Conservation (phyloP, 345 rosid genomes). For the Alliaria petiolata region DNA sequence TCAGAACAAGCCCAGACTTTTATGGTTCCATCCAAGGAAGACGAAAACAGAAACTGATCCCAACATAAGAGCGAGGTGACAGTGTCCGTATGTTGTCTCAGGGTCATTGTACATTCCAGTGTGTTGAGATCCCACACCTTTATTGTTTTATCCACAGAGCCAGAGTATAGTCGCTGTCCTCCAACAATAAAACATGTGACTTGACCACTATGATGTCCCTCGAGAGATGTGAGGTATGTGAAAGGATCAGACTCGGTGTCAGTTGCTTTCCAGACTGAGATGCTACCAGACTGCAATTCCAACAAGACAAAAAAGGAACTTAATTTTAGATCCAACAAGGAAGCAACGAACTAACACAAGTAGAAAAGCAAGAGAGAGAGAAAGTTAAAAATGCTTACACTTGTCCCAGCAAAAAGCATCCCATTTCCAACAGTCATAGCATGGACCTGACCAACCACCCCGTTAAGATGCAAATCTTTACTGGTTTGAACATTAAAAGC, state of each 20-base stretch:
- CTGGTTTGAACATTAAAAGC: slow-evolving; percentile 41
- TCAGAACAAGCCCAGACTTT: slow-evolving; percentile 44
- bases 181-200: slow-evolving; percentile 40
- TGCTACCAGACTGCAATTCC: slow-evolving; percentile 29
- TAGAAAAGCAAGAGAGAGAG: too few relatives aligned
- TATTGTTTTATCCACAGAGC: slow-evolving; percentile 44
- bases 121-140: slow-evolving; percentile 54
- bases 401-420: slow-evolving; percentile 54
- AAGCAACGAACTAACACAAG: too few relatives aligned
- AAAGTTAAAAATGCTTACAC: slow-evolving; percentile 10
- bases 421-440: slow-evolving; percentile 35
- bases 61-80: slow-evolving; percentile 61
- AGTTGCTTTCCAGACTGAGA: slow-evolving; percentile 44
- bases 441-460: slow-evolving; percentile 43
- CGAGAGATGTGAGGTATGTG: slow-evolving; percentile 25
- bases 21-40: slow-evolving; percentile 49
- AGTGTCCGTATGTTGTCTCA: slow-evolving; percentile 41
- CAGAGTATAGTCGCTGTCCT: slow-evolving; percentile 34
- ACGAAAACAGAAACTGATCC: slow-evolving; percentile 45
- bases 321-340: too few relatives aligned
- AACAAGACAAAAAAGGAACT: too few relatives aligned
- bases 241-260: slow-evolving; percentile 36
- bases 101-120: slow-evolving; percentile 33
- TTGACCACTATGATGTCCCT: slow-evolving; percentile 33
- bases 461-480: slow-evolving; percentile 32